Percentiles rank a stretch among this genome's conserved stretches.
phyloP scores from a whole-genome alignment of 2,329 filamentous ascomycete genomes.

The Clonostachys byssicola region DNA sequence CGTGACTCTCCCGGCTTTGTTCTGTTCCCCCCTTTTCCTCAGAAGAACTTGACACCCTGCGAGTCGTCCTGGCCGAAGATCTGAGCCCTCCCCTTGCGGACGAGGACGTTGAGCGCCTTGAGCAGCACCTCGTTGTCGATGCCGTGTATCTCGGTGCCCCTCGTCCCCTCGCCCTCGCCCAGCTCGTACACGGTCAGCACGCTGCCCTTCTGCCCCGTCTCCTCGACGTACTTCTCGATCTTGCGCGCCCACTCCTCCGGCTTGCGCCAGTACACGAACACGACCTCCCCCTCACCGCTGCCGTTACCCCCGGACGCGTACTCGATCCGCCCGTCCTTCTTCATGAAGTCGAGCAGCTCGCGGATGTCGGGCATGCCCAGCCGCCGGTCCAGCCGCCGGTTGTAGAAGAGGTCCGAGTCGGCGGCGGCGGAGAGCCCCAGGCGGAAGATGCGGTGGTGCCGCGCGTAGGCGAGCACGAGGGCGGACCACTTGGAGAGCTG shows the following conservation, averaged over 20 bases:
- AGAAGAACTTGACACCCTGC: slow-evolving; percentile 96
- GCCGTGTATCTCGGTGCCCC: slow-evolving; percentile 76
- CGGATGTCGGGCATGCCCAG: slow-evolving; percentile 46
- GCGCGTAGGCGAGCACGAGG: slow-evolving; percentile 80
- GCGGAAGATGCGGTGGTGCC: slow-evolving; percentile 70
- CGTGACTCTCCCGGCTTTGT: too few relatives aligned
- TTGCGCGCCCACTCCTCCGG: slow-evolving; percentile 86
- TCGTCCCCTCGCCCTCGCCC: slow-evolving; percentile 77
- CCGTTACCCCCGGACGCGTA: slow-evolving; percentile 40
- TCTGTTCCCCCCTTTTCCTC: slow-evolving; percentile 23
- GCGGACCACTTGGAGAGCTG: slow-evolving; percentile 84
- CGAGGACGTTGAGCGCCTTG: slow-evolving; percentile 74
- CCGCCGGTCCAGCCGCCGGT: slow-evolving; percentile 47
- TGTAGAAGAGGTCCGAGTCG: slow-evolving; percentile 52
- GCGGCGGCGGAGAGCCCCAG: slow-evolving; percentile 61
- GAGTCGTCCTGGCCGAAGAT: slow-evolving; percentile 88
- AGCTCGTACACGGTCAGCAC: slow-evolving; percentile 94
- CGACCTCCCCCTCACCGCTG: slow-evolving; percentile 39
- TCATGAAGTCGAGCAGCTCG: slow-evolving; percentile 57
- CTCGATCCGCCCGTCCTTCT: slow-evolving; percentile 59
- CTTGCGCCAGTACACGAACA: slow-evolving; percentile 80
- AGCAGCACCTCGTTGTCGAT: slow-evolving; percentile 80
- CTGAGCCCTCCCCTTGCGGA: slow-evolving; percentile 88
- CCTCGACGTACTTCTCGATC: slow-evolving; percentile 78
- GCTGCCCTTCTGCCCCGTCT: slow-evolving; percentile 80